Percentiles rank a stretch among this genome's conserved stretches.
Evolutionary conservation across 306 rosid genomes (phyloP).

Genomic region (Ammopiptanthus mongolicus): DNA sequence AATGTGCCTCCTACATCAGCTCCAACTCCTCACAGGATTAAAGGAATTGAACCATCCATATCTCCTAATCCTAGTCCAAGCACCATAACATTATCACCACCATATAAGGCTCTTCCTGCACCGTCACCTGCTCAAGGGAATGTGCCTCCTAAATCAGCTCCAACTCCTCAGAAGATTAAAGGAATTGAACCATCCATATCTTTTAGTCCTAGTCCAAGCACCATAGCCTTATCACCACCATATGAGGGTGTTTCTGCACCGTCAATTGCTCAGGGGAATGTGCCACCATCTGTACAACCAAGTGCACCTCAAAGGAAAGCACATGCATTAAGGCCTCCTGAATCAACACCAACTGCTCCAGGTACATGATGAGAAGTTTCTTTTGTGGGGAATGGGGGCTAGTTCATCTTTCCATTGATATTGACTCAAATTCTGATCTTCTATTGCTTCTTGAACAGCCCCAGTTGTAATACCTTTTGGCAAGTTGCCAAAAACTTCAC

Average conservation of each 20-base stretch:
- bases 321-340: conserved; percentile 15
- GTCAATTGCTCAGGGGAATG: conserved; percentile 30
- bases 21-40: conserved; percentile 34
- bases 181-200: conserved; percentile 45
- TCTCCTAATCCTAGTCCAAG: conserved; percentile 51
- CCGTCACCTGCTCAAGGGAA: conserved; percentile 36
- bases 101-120: conserved; percentile 29
- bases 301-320: conserved; percentile 2
- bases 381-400: not conserved
- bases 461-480: conserved; percentile 33
- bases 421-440: not conserved
- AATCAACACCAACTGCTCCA: conserved; percentile 41
- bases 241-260: conserved; percentile 36
- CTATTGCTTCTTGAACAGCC: conserved; percentile 6
- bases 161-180: conserved; percentile 29
- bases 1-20: conserved; percentile 30
- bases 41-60: conserved; percentile 38
- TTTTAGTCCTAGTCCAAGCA: conserved; percentile 45
- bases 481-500: conserved; percentile 34
- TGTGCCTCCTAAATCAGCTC: conserved; percentile 32
- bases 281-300: conserved; percentile 13
- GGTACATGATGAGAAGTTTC: conserved; percentile 22
- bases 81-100: conserved; percentile 29
- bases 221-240: conserved; percentile 32
- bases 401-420: conserved; percentile 2